Evolutionary conservation across 2,329 filamentous ascomycete genomes (phyloP).

Genomic region (Xylaria sp.): DNA sequence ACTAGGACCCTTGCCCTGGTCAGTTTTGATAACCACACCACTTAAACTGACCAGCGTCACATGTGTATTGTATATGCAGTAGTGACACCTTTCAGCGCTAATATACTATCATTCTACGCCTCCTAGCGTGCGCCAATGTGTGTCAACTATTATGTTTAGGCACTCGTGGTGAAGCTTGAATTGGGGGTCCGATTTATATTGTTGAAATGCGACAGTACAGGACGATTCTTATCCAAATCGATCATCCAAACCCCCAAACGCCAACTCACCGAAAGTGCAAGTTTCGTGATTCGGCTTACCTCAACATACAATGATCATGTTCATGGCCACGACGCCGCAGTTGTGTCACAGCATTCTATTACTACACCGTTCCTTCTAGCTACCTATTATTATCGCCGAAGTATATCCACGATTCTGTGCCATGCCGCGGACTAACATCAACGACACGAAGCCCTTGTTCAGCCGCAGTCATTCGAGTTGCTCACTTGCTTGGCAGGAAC

Average conservation of each 20-base stretch:
- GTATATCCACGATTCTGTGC: no score
- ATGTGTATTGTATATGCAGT: constrained; percentile 11
- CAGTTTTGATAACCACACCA: constrained; percentile 13
- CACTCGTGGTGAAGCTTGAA: neutral
- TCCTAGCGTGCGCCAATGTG: neutral
- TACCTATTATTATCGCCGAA: neutral
- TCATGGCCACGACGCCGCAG: neutral
- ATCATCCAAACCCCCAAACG: neutral
- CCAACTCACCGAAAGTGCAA: neutral
- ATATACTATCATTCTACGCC: neutral
- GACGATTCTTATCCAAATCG: neutral
- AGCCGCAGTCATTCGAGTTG: constrained; percentile 13
- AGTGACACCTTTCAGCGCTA: neutral
- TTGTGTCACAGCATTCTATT: neutral
- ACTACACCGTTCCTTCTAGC: neutral
- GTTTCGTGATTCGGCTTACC: no score
- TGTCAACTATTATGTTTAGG: neutral
- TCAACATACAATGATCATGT: neutral
- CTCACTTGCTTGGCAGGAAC: constrained; percentile 5
- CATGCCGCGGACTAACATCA: neutral
- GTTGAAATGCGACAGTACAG: neutral
- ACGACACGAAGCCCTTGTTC: constrained; percentile 6
- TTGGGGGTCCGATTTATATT: neutral
- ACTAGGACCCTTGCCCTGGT: neutral
- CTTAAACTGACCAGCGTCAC: constrained; percentile 7